Evolutionary conservation across 1,284 basidiomycete genomes (phyloP).

Genomic region (Ganoderma boninense): DNA sequence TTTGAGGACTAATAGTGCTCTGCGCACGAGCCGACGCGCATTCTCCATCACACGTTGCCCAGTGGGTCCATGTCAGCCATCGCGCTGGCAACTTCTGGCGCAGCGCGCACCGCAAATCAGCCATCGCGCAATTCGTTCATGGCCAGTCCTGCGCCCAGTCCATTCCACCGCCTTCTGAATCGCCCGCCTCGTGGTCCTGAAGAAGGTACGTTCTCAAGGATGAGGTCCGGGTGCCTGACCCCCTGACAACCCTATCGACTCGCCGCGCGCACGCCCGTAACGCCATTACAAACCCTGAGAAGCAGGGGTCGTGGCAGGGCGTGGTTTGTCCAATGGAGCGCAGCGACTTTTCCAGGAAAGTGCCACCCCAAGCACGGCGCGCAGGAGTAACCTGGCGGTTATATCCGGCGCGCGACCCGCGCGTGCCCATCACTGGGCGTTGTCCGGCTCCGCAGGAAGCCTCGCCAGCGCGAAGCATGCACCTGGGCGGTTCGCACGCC

Average conservation of each 20-base stretch:
- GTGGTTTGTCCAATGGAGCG: constrained; percentile 1
- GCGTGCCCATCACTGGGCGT: neutral
- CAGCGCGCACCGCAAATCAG: constrained; percentile 4
- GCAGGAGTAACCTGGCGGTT: neutral
- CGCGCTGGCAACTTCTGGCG: neutral
- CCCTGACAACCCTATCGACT: neutral
- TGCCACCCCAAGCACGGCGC: neutral
- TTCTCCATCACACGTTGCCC: constrained; percentile 13
- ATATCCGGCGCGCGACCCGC: neutral
- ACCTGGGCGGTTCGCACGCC: neutral
- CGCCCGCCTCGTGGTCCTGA: constrained; percentile 8
- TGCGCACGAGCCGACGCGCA: neutral
- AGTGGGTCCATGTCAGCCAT: constrained; percentile 17
- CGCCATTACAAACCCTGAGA: constrained; percentile 11
- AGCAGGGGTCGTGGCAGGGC: constrained; percentile 6
- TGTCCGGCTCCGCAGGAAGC: constrained; percentile 10
- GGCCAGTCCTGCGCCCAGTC: neutral
- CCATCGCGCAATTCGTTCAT: neutral
- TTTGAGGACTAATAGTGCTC: too few relatives aligned
- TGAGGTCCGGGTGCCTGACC: constrained; percentile 13
- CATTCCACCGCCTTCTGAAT: neutral
- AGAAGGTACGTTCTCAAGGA: constrained; percentile 13
- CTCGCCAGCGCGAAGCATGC: constrained; percentile 1
- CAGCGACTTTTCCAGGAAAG: constrained; percentile 1
- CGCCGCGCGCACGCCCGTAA: neutral